phyloP scores from a whole-genome alignment of 495 filamentous ascomycete genomes.

The Cercophora scortea region DNA sequence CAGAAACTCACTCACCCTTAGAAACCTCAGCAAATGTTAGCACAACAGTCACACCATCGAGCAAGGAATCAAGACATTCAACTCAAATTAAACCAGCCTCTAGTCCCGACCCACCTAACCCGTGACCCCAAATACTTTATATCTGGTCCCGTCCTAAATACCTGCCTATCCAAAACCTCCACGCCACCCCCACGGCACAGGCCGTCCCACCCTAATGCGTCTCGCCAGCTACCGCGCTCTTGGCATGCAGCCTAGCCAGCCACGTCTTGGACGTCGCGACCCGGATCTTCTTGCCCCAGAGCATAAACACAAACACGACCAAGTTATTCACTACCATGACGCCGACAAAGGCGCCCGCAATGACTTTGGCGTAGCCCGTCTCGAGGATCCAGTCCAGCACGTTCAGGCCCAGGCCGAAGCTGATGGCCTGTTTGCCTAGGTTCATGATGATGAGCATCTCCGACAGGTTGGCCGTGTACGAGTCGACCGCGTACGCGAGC shows the following conservation, averaged over 20 bases:
- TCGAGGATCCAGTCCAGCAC: slow-evolving; percentile 51
- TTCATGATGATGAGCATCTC: slow-evolving; percentile 66
- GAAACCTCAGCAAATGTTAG: no score
- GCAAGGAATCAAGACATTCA: no score
- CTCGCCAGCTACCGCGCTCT: background rate
- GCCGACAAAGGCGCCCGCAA: slow-evolving; percentile 49
- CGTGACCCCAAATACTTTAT: no score
- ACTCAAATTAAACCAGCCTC: no score
- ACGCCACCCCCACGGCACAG: no score
- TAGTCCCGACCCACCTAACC: no score
- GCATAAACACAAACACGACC: slow-evolving; percentile 45
- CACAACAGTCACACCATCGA: no score
- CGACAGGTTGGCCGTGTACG: slow-evolving; percentile 47
- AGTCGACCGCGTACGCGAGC: slow-evolving; percentile 53
- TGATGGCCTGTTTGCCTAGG: slow-evolving; percentile 57
- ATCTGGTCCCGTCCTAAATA: no score
- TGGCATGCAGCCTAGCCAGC: slow-evolving; percentile 32
- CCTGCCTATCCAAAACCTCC: no score
- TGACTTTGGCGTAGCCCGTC: slow-evolving; percentile 48
- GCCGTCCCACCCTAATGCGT: background rate
- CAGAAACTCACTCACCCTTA: no score
- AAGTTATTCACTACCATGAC: slow-evolving; percentile 52
- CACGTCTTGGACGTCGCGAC: slow-evolving; percentile 41
- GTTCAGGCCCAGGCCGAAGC: slow-evolving; percentile 53
- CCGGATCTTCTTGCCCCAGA: slow-evolving; percentile 50